Evolutionary conservation across 305 asterid species (phyloP), one percentile per base, ranked within the genome.

Genomic region (Solanum aculeatissimum): DNA sequence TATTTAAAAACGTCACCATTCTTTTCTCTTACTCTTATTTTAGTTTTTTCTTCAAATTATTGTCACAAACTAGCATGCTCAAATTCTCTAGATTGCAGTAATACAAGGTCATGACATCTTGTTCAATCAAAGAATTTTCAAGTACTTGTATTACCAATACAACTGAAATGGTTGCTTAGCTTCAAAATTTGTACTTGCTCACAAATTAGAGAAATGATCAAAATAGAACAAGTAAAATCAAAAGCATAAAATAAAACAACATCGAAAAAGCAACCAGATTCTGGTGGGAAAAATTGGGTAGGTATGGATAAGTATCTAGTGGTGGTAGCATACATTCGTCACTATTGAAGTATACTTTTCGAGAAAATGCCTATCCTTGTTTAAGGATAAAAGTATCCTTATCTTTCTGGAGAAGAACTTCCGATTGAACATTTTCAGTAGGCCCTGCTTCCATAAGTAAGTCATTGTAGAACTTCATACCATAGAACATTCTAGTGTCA

Each of bases 351-450:
- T 92, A 93, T 4, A 92, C 93, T 86, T 90, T 92, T 85, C 94
- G 85, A 38, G 97, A 95, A 63, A 93, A 93, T 5, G 93, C 94
- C 96, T 96, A 93, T 86, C 94, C 97, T 84, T 93, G 92, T 83
- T 88, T 91, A 62, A 93, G 63, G 15, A 89, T 88, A 75, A 93
- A 92, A 4, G 92, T 89, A 83, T 91, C 78, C 77, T 85, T 83
- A 19, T 93, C 93, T 88, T 92, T 91, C 90, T 91, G 89, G n/a
- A 91, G 87, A 70, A 90, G 92, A 16, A 90, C 88, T 83, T 92
- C 94, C 7, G 95, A 90, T 85, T 93, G 95, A 2, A 93, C 91
- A 86, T 90, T 91, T 32, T 91, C 95, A 43, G 79, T 81, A 21
- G 83, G 84, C 85, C 94, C 92, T 0, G 94, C 94, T 87, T 91